Evolutionary conservation across 805 yeast species (phyloP).

Genomic region (Starmerella apicola): DNA sequence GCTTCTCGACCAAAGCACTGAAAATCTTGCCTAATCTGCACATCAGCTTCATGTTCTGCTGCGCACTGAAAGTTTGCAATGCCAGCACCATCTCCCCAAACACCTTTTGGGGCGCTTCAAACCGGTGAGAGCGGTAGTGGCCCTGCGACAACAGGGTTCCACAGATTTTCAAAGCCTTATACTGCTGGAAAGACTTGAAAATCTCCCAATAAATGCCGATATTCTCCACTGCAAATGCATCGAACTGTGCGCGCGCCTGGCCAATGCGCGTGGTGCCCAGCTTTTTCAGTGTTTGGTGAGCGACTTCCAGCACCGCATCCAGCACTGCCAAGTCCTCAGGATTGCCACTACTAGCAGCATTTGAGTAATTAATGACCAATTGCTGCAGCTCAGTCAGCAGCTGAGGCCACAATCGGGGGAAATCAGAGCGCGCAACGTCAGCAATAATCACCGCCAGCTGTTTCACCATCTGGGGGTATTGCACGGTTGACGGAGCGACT

Average conservation of each 20-base stretch:
- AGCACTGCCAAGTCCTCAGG: conserved; percentile 32
- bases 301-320: conserved; percentile 50
- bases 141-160: conserved; percentile 69
- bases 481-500: conserved; percentile 37
- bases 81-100: conserved; percentile 50
- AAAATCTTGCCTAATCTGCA: conserved; percentile 67
- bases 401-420: conserved; percentile 76
- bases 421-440: conserved; percentile 68
- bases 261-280: conserved; percentile 73
- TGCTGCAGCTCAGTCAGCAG: conserved; percentile 48
- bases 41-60: conserved; percentile 48
- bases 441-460: conserved; percentile 82
- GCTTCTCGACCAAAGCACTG: conserved; percentile 42
- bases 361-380: not conserved
- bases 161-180: conserved; percentile 59
- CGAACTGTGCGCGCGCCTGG: conserved; percentile 34
- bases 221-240: conserved; percentile 23
- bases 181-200: conserved; percentile 23
- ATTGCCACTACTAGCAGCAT: not conserved
- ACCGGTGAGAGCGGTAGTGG: conserved; percentile 54
- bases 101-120: conserved; percentile 46
- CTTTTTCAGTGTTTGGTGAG: conserved; percentile 68
- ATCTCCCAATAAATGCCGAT: conserved; percentile 8
- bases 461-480: conserved; percentile 44
- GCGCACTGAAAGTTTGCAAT: conserved; percentile 36